phyloP scores from a whole-genome alignment of 495 filamentous ascomycete species.

The Talaromyces borbonicus region DNA sequence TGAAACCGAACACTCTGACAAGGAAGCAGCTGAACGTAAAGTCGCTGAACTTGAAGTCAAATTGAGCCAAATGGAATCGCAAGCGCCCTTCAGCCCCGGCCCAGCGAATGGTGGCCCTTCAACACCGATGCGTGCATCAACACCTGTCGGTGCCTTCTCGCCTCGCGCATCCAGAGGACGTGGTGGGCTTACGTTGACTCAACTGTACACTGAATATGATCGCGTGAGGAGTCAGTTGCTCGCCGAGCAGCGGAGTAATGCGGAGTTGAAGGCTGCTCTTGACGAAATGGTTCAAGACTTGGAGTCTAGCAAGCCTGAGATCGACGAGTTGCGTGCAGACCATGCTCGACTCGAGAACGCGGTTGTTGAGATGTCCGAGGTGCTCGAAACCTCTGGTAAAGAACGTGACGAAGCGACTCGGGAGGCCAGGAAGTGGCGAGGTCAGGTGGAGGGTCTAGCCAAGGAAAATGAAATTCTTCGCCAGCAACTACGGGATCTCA shows the following conservation, averaged over 20 bases:
- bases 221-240: slow-evolving; percentile 49
- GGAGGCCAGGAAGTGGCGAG: slow-evolving; percentile 62
- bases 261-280: slow-evolving; percentile 60
- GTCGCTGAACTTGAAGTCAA: slow-evolving; percentile 67
- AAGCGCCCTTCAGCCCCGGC: slow-evolving; percentile 42
- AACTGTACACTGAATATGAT: slow-evolving; percentile 57
- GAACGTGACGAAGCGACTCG: slow-evolving; percentile 48
- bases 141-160: slow-evolving; percentile 44
- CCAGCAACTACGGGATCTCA: slow-evolving; percentile 83
- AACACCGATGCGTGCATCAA: slow-evolving; percentile 39
- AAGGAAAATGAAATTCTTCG: slow-evolving; percentile 72
- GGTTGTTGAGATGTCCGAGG: slow-evolving; percentile 68
- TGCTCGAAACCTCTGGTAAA: slow-evolving; percentile 45
- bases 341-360: slow-evolving; percentile 49
- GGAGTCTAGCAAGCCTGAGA: slow-evolving; percentile 49
- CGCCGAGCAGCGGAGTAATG: slow-evolving; percentile 57
- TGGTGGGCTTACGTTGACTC: slow-evolving; percentile 51
- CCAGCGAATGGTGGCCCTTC: slow-evolving; percentile 41
- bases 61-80: slow-evolving; percentile 55
- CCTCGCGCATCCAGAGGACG: slow-evolving; percentile 48
- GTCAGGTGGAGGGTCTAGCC: slow-evolving; percentile 55
- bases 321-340: slow-evolving; percentile 49
- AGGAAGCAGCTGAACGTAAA: slow-evolving; percentile 56
- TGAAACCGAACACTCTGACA: slow-evolving; percentile 69
- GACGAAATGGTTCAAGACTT: slow-evolving; percentile 67